Conservation (phyloP, 768 basidiomycete species). For the Mycena crocata region DNA sequence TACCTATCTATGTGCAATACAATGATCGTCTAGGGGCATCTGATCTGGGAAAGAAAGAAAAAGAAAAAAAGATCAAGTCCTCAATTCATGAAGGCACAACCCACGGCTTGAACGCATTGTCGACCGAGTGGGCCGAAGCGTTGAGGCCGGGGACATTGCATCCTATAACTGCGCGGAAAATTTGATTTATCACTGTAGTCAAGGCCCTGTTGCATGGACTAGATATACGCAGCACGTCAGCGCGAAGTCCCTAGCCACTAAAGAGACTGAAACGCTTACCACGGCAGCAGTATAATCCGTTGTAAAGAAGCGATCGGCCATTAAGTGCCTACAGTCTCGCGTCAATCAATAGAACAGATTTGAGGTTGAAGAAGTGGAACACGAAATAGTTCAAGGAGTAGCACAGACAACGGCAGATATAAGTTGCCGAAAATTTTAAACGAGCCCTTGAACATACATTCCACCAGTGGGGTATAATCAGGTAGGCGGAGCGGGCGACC, state of each 20-base stretch:
- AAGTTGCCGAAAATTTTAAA: too few species aligned
- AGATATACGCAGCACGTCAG: neutral
- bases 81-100: slow-evolving; percentile 15
- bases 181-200: slow-evolving; percentile 15
- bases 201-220: slow-evolving; percentile 28
- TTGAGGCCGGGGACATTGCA: slow-evolving; percentile 24
- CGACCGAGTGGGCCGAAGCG: slow-evolving; percentile 1
- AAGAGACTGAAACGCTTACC: neutral
- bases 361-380: too few species aligned
- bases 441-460: too few species aligned
- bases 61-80: neutral
- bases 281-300: slow-evolving; percentile 26
- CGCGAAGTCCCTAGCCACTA: neutral
- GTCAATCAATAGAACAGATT: too few species aligned
- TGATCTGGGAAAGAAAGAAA: too few species aligned
- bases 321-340: too few species aligned
- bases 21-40: too few species aligned
- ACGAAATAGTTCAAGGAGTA: too few species aligned
- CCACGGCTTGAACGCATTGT: slow-evolving; percentile 32
- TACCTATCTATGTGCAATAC: too few species aligned
- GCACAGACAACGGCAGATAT: too few species aligned
- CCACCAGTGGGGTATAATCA: too few species aligned
- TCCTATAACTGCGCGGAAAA: slow-evolving; percentile 24
- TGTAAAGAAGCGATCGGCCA: slow-evolving; percentile 33
- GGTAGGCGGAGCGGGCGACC: too few species aligned